Evolutionary conservation across 306 rosid species (phyloP).

Genomic region (Gleditsia sinensis): DNA sequence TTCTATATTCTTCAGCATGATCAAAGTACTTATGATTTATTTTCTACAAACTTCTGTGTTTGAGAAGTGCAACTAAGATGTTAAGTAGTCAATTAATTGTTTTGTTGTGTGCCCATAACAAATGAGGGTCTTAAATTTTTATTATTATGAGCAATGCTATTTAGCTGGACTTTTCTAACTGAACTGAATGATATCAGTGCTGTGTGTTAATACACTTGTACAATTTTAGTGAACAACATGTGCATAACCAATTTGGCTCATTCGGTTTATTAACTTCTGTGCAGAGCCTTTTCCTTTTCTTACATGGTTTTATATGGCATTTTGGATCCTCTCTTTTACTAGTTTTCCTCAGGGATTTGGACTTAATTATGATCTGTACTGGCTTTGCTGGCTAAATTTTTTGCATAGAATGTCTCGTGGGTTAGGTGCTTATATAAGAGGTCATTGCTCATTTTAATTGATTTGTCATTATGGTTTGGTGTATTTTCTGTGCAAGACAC

Average conservation of each 20-base stretch:
- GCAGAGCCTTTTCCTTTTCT: background rate
- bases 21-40: background rate
- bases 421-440: conserved; percentile 8
- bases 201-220: background rate
- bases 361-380: background rate
- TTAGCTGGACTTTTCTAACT: background rate
- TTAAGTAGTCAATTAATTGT: background rate
- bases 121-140: conserved; percentile 25
- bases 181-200: background rate
- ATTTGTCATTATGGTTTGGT: conserved; percentile 9
- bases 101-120: background rate
- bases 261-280: background rate
- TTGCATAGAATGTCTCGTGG: conserved; percentile 20
- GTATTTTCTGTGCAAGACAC: background rate
- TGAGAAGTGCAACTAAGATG: background rate
- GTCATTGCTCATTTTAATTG: conserved; percentile 20
- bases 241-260: background rate
- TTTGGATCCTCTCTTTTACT: background rate
- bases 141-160: background rate
- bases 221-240: background rate
- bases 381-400: conserved; percentile 21
- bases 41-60: conserved; percentile 22
- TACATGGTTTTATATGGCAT: background rate
- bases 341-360: conserved; percentile 9
- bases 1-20: conserved; percentile 16